phyloP scores from a whole-genome alignment of 129 eudicot genomes.

The Erigeron canadensis region DNA sequence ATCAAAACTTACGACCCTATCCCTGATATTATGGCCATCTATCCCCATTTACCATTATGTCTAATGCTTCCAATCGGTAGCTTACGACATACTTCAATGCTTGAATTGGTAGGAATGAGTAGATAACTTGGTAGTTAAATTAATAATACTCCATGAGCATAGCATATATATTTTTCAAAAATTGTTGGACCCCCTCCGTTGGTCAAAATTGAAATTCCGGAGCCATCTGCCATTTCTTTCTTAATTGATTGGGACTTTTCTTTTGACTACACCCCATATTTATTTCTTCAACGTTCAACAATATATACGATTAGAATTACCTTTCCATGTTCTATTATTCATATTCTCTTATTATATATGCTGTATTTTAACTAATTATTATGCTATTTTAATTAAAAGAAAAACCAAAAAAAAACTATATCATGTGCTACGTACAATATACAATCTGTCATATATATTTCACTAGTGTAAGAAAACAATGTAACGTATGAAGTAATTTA shows the following conservation, averaged over 20 bases:
- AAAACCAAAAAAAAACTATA: neutral
- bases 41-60: neutral
- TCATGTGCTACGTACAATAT: too few species aligned
- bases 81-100: neutral
- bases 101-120: neutral
- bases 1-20: too few species aligned
- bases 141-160: neutral
- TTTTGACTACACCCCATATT: slow-evolving; percentile 24
- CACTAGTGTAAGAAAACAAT: too few species aligned
- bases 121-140: slow-evolving; percentile 20
- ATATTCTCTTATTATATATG: neutral
- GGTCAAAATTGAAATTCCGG: slow-evolving; percentile 29
- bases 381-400: neutral
- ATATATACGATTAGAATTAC: slow-evolving; percentile 18
- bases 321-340: neutral
- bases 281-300: slow-evolving; percentile 23
- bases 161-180: slow-evolving; percentile 25
- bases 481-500: too few species aligned
- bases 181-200: slow-evolving; percentile 36
- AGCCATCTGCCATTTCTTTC: slow-evolving; percentile 35
- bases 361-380: neutral
- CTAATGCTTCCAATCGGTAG: neutral
- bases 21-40: neutral
- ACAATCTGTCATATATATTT: too few species aligned
- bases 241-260: slow-evolving; percentile 37